Evolutionary conservation across 148 eudicot genomes (phyloP), one percentile per base, ranked within the genome.

Genomic region (Oxyria digyna): DNA sequence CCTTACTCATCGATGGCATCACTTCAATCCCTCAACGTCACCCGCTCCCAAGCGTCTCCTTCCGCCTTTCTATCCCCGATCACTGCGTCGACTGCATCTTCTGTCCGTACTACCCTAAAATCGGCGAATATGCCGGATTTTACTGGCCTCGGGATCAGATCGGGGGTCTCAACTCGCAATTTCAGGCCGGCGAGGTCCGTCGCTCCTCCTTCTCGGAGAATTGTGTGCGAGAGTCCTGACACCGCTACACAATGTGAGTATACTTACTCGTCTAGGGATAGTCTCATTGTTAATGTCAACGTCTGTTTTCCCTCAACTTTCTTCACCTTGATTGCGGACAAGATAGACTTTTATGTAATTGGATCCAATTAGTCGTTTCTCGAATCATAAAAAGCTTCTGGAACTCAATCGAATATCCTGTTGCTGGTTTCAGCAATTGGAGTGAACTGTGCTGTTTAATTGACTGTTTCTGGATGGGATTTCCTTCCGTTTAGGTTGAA

Each of bases 211-310:
- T 71, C 71, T 52, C 52, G 77, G 14, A 72, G 85, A 35, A 73
- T 87, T 67, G 87, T 86, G 2, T 81, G 85, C 71, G 98, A 89
- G 72, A 84, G 87, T 49, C 86, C 82, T 67, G 86, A 87, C 1
- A 74, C 98, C 3, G 78, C 91, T 63, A 77, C 84, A 17, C 77
- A 75, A 80, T 80, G 98, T 89, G 68, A 52, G 66, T 18, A 5
- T 33, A 8, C 17, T 37, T 35, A 35, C 9, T 24, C 31, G 32
- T 0, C 5, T 5, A 27, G n/a, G 62, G 64, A 57, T 57, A 13
- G 17, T 1, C 8, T 24, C 13, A 8, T 57, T 54, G 13, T 54
- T 54, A 6, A 8, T 54, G 14, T 23, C 14, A 24, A 20, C 21
- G 27, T 50, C 3, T 42, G 3, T 42, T 8, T 10, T 4, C 13